Conservation (phyloP, 2,329 filamentous ascomycete genomes). For the Chaetomiaceae sp. region DNA sequence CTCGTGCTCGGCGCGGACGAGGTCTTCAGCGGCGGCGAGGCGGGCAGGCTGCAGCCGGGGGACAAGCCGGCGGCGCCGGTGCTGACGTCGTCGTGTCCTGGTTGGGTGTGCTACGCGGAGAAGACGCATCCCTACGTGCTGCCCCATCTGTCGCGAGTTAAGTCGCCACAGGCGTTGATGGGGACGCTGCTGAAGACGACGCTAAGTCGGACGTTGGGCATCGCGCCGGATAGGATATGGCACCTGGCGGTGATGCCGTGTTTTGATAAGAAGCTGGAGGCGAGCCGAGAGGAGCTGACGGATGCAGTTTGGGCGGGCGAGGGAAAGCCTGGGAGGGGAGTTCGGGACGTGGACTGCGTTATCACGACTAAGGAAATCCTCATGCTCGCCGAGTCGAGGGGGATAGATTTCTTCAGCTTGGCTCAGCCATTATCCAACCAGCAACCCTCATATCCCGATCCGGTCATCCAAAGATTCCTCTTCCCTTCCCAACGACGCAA, state of each 20-base stretch:
- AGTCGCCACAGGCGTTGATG: constrained; percentile 87
- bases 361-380: constrained; percentile 94
- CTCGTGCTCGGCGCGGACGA: constrained; percentile 76
- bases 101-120: constrained; percentile 98
- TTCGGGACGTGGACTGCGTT: constrained; percentile 93
- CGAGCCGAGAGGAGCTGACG: constrained; percentile 86
- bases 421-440: constrained; percentile 41
- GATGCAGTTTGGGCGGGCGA: constrained; percentile 63
- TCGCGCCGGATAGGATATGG: constrained; percentile 79
- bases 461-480: constrained; percentile 63
- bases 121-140: constrained; percentile 94
- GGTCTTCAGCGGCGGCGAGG: constrained; percentile 39
- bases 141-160: constrained; percentile 82
- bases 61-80: constrained; percentile 48
- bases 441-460: constrained; percentile 63
- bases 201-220: constrained; percentile 63
- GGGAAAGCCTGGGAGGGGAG: constrained; percentile 44
- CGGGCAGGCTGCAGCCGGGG: constrained; percentile 11
- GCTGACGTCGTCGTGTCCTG: constrained; percentile 85
- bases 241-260: constrained; percentile 96
- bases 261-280: constrained; percentile 98
- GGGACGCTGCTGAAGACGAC: constrained; percentile 87
- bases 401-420: constrained; percentile 68
- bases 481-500: constrained; percentile 51
- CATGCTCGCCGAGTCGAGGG: constrained; percentile 76